Evolutionary conservation across 192 early-diverging fungal genomes (phyloP).

Genomic region (Phycomyces blakesleeanus): DNA sequence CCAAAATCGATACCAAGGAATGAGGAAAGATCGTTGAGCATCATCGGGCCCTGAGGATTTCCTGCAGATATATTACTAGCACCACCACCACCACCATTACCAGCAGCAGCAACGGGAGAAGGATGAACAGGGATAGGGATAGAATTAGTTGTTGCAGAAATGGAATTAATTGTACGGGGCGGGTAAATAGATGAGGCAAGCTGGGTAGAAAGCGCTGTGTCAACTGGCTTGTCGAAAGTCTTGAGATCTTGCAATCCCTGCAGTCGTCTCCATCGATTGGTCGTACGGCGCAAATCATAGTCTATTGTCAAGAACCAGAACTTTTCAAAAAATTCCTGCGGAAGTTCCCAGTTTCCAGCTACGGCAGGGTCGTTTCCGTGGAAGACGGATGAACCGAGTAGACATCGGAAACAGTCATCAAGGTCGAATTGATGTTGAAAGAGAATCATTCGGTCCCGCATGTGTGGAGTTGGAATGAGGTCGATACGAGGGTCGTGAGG

Average conservation of each 20-base stretch:
- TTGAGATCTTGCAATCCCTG: slow-evolving; percentile 6
- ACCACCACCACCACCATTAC: too few species aligned
- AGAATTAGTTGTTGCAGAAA: not conserved
- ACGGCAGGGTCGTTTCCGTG: slow-evolving; percentile 34
- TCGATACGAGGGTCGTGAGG: slow-evolving; percentile 41
- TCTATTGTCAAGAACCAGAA: slow-evolving; percentile 33
- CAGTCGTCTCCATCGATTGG: slow-evolving; percentile 6
- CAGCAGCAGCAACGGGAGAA: too few species aligned
- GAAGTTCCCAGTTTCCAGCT: slow-evolving; percentile 33
- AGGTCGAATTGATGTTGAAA: slow-evolving; percentile 38
- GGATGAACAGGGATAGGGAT: not conserved
- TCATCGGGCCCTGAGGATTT: not conserved
- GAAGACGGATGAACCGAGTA: slow-evolving; percentile 21
- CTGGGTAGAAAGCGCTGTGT: not conserved
- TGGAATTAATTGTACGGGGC: too few species aligned
- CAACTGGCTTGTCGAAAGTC: not conserved
- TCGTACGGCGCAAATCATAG: slow-evolving; percentile 16
- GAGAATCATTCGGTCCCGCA: slow-evolving; percentile 43
- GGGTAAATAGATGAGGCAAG: too few species aligned
- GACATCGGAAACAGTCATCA: slow-evolving; percentile 32
- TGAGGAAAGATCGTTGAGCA: not conserved
- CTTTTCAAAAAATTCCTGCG: slow-evolving; percentile 28
- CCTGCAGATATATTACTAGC: too few species aligned
- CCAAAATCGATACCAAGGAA: not conserved
- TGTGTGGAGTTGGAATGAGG: slow-evolving; percentile 28